Base-by-base conservation (phyloP, 108 stramenopile genomes). In the Cyclotella atomus region DNA sequence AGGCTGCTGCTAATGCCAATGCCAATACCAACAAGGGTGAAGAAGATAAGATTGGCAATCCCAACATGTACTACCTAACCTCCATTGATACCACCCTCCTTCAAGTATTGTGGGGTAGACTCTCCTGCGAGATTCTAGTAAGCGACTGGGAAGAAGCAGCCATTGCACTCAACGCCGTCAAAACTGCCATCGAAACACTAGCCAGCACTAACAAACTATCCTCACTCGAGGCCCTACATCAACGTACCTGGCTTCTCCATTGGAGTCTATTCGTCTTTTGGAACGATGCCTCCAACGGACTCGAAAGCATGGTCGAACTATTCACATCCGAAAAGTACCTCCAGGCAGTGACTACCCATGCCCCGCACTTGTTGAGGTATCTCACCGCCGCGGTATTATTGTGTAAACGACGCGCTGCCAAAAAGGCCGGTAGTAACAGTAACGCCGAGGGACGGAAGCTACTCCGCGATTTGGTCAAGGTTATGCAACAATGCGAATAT, bases 261-360 rank as follows among this genome's bases (percentile, higher is more conserved):
- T 99, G 99, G 99, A 84, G 89, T 30, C 86, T 99, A 46, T 99
- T 99, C 77, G 97, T 98, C 30, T 98, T 95, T 79, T 98, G 97
- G 95, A 98, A 98, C 85, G 92, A 97, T 74, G 81, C 88, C 27
- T 71, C 85, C 30, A 90, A 90, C 70, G 92, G 94, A 55, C 71
- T 95, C 69, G 94, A 96, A 54, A 84, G 82, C 63, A 87, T 96
- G 72, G 90, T 97, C 59, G 96, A 97, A 38, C 81, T 97, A 9
- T 95, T 92, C 70, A 79, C 84, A 59, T 77, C 81, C 19, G 97
- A 95, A 82, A 89, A 87, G 54, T 95, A 95, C 88, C 92, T 97
- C 59, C 97, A 98, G 71, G 98, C 98, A 44, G 96, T 99, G 61
- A 97, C 98, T 52, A 99, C 97, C 72, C 95, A 97, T 84, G 96